phyloP scores from a whole-genome alignment of 2,329 filamentous ascomycete genomes.

The Hirsutella thompsonii region DNA sequence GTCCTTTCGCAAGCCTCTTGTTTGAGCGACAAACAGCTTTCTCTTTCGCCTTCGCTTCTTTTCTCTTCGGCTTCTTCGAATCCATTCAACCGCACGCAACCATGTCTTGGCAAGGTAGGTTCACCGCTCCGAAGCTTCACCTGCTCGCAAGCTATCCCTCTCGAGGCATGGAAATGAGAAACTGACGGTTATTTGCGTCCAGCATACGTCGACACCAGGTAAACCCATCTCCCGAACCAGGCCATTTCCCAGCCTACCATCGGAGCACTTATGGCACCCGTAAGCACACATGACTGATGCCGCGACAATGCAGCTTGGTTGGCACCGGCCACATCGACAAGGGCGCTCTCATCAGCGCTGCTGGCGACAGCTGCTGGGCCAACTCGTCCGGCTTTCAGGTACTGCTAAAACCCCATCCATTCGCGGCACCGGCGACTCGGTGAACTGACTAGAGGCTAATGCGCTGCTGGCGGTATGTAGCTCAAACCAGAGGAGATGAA shows the following conservation, averaged over 20 bases:
- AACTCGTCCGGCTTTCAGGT: conserved; percentile 59
- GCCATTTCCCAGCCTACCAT: not conserved
- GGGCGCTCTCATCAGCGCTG: conserved; percentile 70
- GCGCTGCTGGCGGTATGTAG: conserved; percentile 10
- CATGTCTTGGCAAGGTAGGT: conserved; percentile 67
- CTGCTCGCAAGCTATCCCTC: conserved; percentile 13
- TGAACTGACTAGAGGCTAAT: not conserved
- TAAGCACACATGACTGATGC: conserved; percentile 5
- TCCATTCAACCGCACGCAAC: conserved; percentile 14
- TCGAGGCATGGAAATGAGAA: conserved; percentile 9
- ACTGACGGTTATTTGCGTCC: conserved; percentile 5
- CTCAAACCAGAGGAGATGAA: conserved; percentile 43
- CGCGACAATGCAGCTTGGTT: conserved; percentile 49
- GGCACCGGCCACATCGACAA: conserved; percentile 69
- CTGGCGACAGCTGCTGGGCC: conserved; percentile 74
- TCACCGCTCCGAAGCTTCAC: conserved; percentile 8
- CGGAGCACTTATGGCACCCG: conserved; percentile 1
- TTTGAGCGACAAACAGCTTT: too few species aligned
- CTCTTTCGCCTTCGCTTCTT: not conserved
- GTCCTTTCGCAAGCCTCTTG: too few species aligned
- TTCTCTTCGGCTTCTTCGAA: not conserved
- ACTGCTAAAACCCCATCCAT: conserved; percentile 12
- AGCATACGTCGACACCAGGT: conserved; percentile 42
- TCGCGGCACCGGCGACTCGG: not conserved
- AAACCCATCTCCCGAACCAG: conserved; percentile 9